phyloP scores from a whole-genome alignment of 2,329 filamentous ascomycete genomes.

The Parascedosporium putredinis region DNA sequence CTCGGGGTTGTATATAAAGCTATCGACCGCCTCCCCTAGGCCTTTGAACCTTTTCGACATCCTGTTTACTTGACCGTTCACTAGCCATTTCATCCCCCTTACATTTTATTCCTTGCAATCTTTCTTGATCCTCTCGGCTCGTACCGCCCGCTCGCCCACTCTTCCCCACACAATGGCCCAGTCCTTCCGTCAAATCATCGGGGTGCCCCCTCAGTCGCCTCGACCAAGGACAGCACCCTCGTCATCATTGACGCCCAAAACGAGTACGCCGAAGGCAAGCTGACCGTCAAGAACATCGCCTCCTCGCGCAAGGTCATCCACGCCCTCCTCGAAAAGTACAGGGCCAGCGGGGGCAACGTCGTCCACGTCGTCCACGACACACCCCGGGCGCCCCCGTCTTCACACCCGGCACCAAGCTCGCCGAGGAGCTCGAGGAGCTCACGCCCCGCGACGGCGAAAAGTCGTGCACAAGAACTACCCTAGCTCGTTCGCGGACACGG shows the following conservation, averaged over 20 bases:
- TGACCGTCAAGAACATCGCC: slow-evolving; percentile 43
- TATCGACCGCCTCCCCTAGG: too few species aligned
- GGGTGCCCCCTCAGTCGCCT: slow-evolving; percentile 43
- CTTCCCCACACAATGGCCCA: neutral
- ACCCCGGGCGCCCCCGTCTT: slow-evolving; percentile 55
- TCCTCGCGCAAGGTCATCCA: slow-evolving; percentile 44
- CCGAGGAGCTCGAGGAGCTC: slow-evolving; percentile 50
- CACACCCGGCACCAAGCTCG: slow-evolving; percentile 49
- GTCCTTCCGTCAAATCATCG: slow-evolving; percentile 39
- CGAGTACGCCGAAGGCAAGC: slow-evolving; percentile 50
- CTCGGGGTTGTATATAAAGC: too few species aligned
- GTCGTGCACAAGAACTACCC: slow-evolving; percentile 48
- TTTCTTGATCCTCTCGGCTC: too few species aligned
- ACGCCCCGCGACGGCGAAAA: slow-evolving; percentile 43
- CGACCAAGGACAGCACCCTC: slow-evolving; percentile 46
- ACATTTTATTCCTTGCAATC: too few species aligned
- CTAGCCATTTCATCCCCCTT: too few species aligned
- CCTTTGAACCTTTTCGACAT: too few species aligned
- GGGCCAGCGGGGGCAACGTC: slow-evolving; percentile 36
- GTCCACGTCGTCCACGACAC: slow-evolving; percentile 52
- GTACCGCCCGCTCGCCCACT: too few species aligned
- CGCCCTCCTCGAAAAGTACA: slow-evolving; percentile 46
- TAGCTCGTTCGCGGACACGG: slow-evolving; percentile 49
- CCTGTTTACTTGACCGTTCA: too few species aligned
- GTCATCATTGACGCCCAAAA: slow-evolving; percentile 64